Conservation (phyloP, 2,329 filamentous ascomycete genomes). For the Aspergillus awamori region DNA sequence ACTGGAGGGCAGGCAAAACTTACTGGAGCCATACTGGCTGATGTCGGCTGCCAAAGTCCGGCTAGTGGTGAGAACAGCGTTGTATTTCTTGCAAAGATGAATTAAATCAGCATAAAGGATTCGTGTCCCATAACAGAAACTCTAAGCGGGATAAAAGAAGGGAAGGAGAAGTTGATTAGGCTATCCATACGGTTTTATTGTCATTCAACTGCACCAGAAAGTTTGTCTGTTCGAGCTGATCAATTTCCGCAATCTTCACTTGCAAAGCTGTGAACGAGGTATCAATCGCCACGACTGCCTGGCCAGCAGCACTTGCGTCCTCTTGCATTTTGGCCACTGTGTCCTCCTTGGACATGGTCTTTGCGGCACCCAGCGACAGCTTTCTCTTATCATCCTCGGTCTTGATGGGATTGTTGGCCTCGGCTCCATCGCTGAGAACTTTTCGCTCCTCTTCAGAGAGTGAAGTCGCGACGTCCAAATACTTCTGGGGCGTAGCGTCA, state of each 20-base stretch:
- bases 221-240: background rate
- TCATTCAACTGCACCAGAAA: background rate
- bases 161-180: background rate
- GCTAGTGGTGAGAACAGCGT: no score
- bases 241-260: conserved; percentile 4
- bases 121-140: no score
- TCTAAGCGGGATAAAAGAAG: background rate
- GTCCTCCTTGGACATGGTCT: background rate
- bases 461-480: background rate
- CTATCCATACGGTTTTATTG: no score
- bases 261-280: background rate
- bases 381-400: background rate
- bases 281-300: background rate
- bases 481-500: background rate
- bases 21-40: no score
- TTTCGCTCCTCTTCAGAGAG: background rate
- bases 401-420: background rate
- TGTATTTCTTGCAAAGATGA: no score
- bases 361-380: background rate
- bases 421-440: background rate
- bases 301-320: background rate
- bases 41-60: no score
- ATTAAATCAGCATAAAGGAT: no score
- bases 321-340: no score
- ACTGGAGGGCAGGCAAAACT: no score